phyloP scores from a whole-genome alignment of 2,329 filamentous ascomycete genomes.

The Neofusicoccum ribis region DNA sequence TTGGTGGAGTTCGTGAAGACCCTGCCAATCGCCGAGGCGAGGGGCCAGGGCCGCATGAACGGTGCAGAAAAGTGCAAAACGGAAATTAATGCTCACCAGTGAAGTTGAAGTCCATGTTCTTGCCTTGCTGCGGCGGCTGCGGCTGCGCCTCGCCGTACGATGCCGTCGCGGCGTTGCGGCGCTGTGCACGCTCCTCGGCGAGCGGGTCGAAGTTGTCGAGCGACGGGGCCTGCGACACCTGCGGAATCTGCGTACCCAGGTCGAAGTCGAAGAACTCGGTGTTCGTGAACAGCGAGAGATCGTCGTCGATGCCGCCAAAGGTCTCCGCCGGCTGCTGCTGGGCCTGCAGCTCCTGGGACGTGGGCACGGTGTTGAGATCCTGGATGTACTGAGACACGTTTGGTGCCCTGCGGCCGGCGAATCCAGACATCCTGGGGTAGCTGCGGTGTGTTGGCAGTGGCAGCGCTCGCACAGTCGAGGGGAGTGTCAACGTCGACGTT shows the following conservation, averaged over 20 bases:
- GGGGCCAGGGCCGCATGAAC: slow-evolving; percentile 16
- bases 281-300: slow-evolving; percentile 58
- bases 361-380: slow-evolving; percentile 72
- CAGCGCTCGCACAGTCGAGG: slow-evolving; percentile 6
- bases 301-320: slow-evolving; percentile 41
- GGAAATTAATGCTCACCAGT: slow-evolving; percentile 32
- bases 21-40: slow-evolving; percentile 21
- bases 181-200: slow-evolving; percentile 25
- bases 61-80: slow-evolving; percentile 19
- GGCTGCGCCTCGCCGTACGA: slow-evolving; percentile 19
- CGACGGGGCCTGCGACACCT: slow-evolving; percentile 22
- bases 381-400: slow-evolving; percentile 90
- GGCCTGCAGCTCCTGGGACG: slow-evolving; percentile 33
- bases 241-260: slow-evolving; percentile 28
- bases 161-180: slow-evolving; percentile 21
- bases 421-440: slow-evolving; percentile 68
- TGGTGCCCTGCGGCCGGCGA: slow-evolving; percentile 73
- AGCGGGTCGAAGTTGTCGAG: slow-evolving; percentile 32
- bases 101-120: slow-evolving; percentile 36
- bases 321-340: slow-evolving; percentile 26
- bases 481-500: slow-evolving; percentile 13
- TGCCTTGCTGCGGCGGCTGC: slow-evolving; percentile 16
- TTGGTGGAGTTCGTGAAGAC: slow-evolving; percentile 7
- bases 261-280: slow-evolving; percentile 70
- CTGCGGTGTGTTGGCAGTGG: not conserved